phyloP scores from a whole-genome alignment of 148 eudicot genomes.

The Gaultheria prostrata region DNA sequence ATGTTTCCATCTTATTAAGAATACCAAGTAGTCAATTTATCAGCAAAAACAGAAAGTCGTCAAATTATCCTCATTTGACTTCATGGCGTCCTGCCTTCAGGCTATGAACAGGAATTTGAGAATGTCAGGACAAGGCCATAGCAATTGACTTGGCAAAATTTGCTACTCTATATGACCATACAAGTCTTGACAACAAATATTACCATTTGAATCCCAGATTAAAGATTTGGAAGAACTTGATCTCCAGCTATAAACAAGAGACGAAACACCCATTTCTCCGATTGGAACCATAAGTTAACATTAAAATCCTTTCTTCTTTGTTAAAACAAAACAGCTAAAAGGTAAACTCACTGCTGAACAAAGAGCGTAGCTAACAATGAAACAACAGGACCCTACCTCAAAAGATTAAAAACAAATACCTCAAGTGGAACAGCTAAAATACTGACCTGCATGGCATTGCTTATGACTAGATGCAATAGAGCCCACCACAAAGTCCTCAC shows the following conservation, averaged over 20 bases:
- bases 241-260: background rate
- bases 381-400: background rate
- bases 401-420: background rate
- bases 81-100: background rate
- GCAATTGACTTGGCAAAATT: background rate
- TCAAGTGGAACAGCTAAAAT: background rate
- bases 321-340: background rate
- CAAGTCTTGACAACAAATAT: too few species aligned
- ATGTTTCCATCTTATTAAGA: background rate
- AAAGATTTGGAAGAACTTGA: background rate
- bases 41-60: background rate
- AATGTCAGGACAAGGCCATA: background rate
- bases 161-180: too few species aligned
- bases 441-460: slow-evolving; percentile 15
- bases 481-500: background rate
- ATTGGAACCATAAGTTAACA: background rate
- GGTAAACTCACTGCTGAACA: background rate
- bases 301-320: background rate
- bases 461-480: slow-evolving; percentile 20
- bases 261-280: background rate
- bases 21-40: background rate
- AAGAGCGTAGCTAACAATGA: background rate
- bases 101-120: background rate
- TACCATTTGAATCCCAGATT: too few species aligned
- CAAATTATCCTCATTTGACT: background rate